Conservation (phyloP, 139 green algal genomes). For the Pycnococcus provasolii region DNA sequence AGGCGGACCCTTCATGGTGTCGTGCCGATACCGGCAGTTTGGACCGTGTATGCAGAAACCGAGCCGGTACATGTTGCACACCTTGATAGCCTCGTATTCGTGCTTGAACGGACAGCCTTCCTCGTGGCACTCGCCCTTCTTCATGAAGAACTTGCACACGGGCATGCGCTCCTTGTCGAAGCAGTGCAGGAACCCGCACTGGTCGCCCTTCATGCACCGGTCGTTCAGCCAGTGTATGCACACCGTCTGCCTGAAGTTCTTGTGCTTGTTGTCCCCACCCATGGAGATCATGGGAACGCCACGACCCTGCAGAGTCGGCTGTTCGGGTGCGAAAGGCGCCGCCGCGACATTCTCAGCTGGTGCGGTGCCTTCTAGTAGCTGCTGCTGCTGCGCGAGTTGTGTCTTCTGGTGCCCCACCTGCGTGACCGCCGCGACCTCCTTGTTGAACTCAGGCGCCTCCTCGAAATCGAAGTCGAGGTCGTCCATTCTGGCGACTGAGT, state of each 20-base stretch:
- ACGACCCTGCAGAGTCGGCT: no score
- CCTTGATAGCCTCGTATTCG: slow-evolving; percentile 84
- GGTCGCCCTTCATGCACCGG: slow-evolving; percentile 93
- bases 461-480: no score
- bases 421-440: no score
- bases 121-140: slow-evolving; percentile 81
- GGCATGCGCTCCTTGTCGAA: slow-evolving; percentile 77
- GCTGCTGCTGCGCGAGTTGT: no score
- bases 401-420: no score
- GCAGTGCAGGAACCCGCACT: slow-evolving; percentile 92
- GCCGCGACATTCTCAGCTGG: no score
- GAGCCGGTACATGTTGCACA: slow-evolving; percentile 90
- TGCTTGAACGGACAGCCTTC: slow-evolving; percentile 91
- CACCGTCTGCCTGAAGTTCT: slow-evolving; percentile 67
- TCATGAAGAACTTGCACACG: slow-evolving; percentile 57
- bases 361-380: no score
- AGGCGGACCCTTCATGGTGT: slow-evolving; percentile 48
- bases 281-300: no score
- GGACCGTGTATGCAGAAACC: slow-evolving; percentile 94
- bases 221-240: slow-evolving; percentile 92
- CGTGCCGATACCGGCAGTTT: slow-evolving; percentile 83
- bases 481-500: no score
- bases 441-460: no score
- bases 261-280: no score
- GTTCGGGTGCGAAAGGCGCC: no score